Evolutionary conservation across 139 green algal species (phyloP), one percentile per base, ranked within the genome.

Genomic region (Coelastrella sp.): DNA sequence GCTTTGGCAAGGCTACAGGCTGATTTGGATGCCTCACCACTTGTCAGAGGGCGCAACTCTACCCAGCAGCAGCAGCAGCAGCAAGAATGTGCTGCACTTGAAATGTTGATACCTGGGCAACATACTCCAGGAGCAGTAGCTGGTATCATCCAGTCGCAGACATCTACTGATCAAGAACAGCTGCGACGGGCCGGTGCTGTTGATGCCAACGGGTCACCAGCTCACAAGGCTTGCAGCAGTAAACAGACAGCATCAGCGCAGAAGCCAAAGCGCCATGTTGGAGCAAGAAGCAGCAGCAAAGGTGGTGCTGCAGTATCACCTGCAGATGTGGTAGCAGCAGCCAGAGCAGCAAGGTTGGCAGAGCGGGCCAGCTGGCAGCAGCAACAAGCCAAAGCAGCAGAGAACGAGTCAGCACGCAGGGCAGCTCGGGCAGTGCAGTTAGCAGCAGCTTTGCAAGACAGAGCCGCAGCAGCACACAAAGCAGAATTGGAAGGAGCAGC

Each of bases 1-100:
- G 81, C 66, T 3, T 66, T 90, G 59, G 76, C 74, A 13, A 59
- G 87, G 87, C 67, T 90, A 68, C 68, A 80, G 45, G 82, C 76
- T 45, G 87, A 68, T 2, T 40, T 90, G 76, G 43, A 41, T 43
- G 71, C 71, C 13, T 37, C 48, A 50, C 71, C 43, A 30, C 50
- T 37, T 6, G 21, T 57, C 45, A 40, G 48, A 8, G 32, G 27
- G 23, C 37, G 41, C 5, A 37, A 40, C 5, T 5, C 53, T 64
- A 21, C 53, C 27, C 40, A 11, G 19, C 32, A 50, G 67, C 13
- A 41, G 35, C 81, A 60, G 23, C 23, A 60, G 67, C 48, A 37
- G 32, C 66, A 41, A 9, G 32, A 27, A 48, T 23, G 13, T 59
- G 68, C 71, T 51, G 25, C 41, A 32, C n/a, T n/a, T n/a, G n/a